A percentile compares a stretch with the other conserved stretches of the same genome.
Conservation (phyloP, 805 yeast species). For the Nakazawaea anatomiae region DNA sequence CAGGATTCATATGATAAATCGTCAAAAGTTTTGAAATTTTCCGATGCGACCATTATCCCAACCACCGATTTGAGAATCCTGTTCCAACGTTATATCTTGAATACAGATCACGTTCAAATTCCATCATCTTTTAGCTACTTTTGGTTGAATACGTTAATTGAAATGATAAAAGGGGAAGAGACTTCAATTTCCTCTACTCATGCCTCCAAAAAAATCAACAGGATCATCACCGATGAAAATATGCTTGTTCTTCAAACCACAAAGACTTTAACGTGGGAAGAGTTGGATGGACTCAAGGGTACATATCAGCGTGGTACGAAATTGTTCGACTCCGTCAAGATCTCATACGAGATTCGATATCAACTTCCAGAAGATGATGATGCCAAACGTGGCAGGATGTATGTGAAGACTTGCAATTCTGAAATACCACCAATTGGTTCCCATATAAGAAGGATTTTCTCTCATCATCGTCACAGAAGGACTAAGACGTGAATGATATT, state of each 20-base stretch:
- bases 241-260: not conserved
- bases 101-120: not conserved
- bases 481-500: no score
- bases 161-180: not conserved
- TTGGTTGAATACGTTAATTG: slow-evolving; percentile 7
- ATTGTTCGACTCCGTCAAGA: slow-evolving; percentile 44
- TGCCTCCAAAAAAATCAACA: not conserved
- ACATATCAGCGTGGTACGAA: slow-evolving; percentile 45
- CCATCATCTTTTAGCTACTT: not conserved
- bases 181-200: no score
- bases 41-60: not conserved
- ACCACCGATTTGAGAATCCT: slow-evolving; percentile 3
- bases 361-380: slow-evolving; percentile 20
- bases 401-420: not conserved
- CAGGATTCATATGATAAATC: not conserved
- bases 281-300: slow-evolving; percentile 67
- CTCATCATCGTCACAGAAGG: not conserved
- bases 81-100: not conserved
- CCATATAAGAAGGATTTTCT: slow-evolving; percentile 2
- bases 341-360: slow-evolving; percentile 17
- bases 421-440: not conserved
- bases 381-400: not conserved
- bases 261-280: slow-evolving; percentile 31
- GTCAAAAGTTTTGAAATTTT: not conserved
- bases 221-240: not conserved